phyloP scores from a whole-genome alignment of 1,284 basidiomycete species.

The Calocybe gambosa region DNA sequence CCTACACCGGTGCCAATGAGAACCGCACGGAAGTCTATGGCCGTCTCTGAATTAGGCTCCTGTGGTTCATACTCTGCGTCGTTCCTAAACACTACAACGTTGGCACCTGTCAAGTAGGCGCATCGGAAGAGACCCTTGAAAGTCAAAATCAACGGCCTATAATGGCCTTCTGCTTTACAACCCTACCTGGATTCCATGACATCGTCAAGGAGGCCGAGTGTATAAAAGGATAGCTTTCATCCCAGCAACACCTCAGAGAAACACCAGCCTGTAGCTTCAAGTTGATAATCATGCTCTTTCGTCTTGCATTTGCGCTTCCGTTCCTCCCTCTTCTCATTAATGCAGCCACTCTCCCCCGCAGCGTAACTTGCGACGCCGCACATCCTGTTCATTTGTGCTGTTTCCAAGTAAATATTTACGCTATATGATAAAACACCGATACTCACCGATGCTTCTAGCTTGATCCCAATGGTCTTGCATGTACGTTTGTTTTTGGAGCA shows the following conservation, averaged over 20 bases:
- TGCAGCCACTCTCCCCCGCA: neutral
- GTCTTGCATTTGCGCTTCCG: neutral
- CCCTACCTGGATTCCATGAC: neutral
- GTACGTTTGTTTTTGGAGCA: neutral
- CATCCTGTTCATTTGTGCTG: neutral
- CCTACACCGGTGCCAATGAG: too few relatives aligned
- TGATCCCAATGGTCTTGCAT: neutral
- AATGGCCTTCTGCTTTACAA: neutral
- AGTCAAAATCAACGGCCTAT: neutral
- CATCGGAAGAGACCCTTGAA: neutral
- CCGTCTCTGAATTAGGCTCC: too few relatives aligned
- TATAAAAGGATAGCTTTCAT: neutral
- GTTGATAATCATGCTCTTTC: neutral
- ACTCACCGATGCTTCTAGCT: neutral
- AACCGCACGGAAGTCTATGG: too few relatives aligned
- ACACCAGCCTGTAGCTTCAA: neutral
- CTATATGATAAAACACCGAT: neutral
- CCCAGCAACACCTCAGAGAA: neutral
- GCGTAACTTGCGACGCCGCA: neutral
- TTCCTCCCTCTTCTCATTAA: neutral
- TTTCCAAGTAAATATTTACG: neutral
- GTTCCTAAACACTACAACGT: too few relatives aligned
- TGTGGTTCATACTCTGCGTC: too few relatives aligned
- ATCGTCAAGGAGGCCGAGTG: neutral
- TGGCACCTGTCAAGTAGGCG: neutral